Conservation (phyloP, 345 rosid species). For the Citrus unshiu region DNA sequence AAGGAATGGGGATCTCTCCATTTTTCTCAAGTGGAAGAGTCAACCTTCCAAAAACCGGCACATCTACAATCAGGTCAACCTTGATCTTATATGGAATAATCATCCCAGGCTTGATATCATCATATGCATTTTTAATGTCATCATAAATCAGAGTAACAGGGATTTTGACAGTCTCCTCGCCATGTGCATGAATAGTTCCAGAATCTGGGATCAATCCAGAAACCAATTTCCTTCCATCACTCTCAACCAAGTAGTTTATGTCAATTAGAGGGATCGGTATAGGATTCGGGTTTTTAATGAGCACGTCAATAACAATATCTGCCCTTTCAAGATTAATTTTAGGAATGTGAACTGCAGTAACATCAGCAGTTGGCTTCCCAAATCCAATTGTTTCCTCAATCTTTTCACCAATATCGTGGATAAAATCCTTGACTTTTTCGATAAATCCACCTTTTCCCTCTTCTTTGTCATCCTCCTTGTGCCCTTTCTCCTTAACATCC, state of each 20-base stretch:
- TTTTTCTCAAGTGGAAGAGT: constrained; percentile 84
- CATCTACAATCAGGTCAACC: constrained; percentile 85
- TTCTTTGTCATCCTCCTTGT: constrained; percentile 49
- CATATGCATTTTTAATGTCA: constrained; percentile 75
- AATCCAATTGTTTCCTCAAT: constrained; percentile 83
- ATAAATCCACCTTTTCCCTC: constrained; percentile 77
- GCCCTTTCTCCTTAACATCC: constrained; percentile 39
- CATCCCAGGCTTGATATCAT: constrained; percentile 83
- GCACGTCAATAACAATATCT: constrained; percentile 79
- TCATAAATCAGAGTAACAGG: constrained; percentile 77
- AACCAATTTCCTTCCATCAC: constrained; percentile 83
- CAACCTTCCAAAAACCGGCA: constrained; percentile 82
- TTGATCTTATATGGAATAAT: constrained; percentile 82
- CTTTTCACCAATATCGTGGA: constrained; percentile 92
- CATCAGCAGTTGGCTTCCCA: constrained; percentile 97
- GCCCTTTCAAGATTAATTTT: constrained; percentile 78
- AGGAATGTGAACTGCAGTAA: constrained; percentile 72
- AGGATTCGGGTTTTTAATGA: constrained; percentile 90
- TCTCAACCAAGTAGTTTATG: constrained; percentile 76
- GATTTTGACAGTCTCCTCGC: constrained; percentile 93
- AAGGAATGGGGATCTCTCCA: constrained; percentile 98
- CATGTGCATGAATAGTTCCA: constrained; percentile 82
- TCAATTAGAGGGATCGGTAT: constrained; percentile 87
- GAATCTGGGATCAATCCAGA: constrained; percentile 95
- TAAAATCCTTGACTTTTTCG: constrained; percentile 87